Base-by-base conservation (phyloP, 352 stramenopile genomes). In the Thalassiosira exigua region DNA sequence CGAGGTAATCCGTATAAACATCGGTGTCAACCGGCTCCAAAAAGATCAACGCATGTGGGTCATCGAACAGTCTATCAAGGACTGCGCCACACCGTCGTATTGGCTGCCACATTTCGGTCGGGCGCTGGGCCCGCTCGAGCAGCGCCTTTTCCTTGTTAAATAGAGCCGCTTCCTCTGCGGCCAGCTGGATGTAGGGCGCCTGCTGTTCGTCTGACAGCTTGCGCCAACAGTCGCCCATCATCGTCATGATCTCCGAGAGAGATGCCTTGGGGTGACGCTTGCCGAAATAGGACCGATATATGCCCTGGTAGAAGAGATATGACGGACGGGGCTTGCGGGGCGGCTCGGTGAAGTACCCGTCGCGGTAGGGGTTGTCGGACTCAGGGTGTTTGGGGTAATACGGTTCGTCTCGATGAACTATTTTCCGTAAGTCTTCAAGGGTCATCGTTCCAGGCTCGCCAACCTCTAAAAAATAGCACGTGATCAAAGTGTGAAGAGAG, bases 11-110 rank as follows among this genome's bases (percentile, higher is more conserved):
- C 1, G 87, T 70, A 69, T 91, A 93, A 3, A 88, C 60, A 11
- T 87, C 52, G 1, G 81, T 81, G 62, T 95, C 87, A 0, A 96
- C 92, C 19, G 92, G 90, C 46, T 94, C 88, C 33, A 92, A 54
- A 79, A 96, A 96, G 39, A 94, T 92, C 29, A 90, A 72, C 7
- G 90, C 84, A 67, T 94, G 91, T 11, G 74, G 58, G 67, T 93
- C 87, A 22, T 79, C 69, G 22, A 39, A 60, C 22, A 95, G 69
- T 42, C 78, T 60, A 32, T 95, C 80, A 32, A 95, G 56, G 0
- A 95, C 89, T 41, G 84, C 84, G 5, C 71, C 50, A 61, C 90
- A 95, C 42, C 90, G 62, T 48, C 90, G 68, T 33, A 93, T 81
- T 3, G 90, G 90, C 59, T 94, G 90, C 90, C 90, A 95, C 57